phyloP scores from a whole-genome alignment of 306 rosid species.

The Medicago ruthenica region DNA sequence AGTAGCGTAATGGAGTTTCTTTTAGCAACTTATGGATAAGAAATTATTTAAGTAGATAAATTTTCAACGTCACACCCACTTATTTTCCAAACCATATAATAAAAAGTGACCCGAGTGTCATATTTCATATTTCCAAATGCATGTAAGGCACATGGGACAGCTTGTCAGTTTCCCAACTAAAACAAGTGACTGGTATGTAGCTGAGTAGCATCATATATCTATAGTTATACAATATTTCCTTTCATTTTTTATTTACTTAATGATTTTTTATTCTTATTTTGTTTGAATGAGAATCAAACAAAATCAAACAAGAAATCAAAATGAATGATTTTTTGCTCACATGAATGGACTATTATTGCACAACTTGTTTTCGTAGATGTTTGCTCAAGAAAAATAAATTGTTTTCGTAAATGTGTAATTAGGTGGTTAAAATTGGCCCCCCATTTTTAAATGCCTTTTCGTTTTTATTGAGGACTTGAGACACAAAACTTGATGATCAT shows the following conservation, averaged over 20 bases:
- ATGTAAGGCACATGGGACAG: constrained; percentile 48
- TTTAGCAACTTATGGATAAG: constrained; percentile 31
- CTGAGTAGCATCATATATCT: background rate
- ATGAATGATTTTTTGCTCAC: background rate
- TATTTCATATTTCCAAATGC: constrained; percentile 19
- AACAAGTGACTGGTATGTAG: constrained; percentile 4
- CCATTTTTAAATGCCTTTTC: background rate
- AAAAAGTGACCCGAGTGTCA: constrained; percentile 22
- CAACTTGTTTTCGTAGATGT: too few species aligned
- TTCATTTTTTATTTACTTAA: background rate
- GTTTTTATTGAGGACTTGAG: background rate
- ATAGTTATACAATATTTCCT: background rate
- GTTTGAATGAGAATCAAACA: background rate
- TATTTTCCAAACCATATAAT: constrained; percentile 37
- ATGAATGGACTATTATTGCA: background rate
- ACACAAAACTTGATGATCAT: too few species aligned
- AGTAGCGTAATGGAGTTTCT: constrained; percentile 40
- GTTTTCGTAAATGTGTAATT: background rate
- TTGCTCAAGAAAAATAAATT: background rate
- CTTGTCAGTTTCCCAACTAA: constrained; percentile 31
- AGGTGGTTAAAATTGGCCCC: background rate
- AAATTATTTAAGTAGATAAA: constrained; percentile 28
- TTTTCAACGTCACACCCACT: constrained; percentile 37
- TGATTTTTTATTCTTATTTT: background rate
- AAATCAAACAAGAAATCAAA: background rate